Base-by-base conservation (phyloP, 2,329 filamentous ascomycete species). In the Trichoderma polysporum region DNA sequence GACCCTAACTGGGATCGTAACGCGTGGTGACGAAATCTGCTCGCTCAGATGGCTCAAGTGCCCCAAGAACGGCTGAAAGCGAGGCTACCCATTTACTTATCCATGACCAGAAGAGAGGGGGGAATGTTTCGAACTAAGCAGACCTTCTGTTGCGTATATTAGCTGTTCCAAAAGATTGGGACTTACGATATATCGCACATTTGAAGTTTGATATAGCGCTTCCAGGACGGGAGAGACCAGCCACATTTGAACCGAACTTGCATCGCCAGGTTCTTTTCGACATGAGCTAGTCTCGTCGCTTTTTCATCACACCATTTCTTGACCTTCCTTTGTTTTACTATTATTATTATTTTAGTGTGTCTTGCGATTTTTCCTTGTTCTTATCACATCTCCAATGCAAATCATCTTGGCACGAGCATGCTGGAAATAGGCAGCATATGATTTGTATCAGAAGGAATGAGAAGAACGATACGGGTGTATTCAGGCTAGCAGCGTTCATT, bases 1-100 rank as follows among this genome's bases (percentile, higher is more conserved):
- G 90, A 93, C 79, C 91, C 91, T 22, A 93, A 92, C 81, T 97
- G 93, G 93, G 93, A 97, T 81, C 88, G 91, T 69, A 94, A 94
- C 80, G 91, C 91, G 50, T 95, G 92, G 92, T 95, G 84, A 88
- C 29, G 39, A 12, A 59, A 27, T 17, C 10, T 39, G 22, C n/a
- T n/a, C 31, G 59, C 7, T 33, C 12, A 19, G 59, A 22, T 29
- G 45, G 35, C 22, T 33, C 52, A 27, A 19, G 13, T n/a, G 7
- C 22, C 17, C 39, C 12, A 19, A n/a, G 59, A 8, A 22, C 12
- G 37, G 6, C 25, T 6, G 4, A 19, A 10, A 45, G n/a, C n/a
- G 59, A 31, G 12, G 22, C 47, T 39, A 22, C 17, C n/a, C n/a
- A 10, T 29, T n/a, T 13, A 25, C 15, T 15, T 22, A 22, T 27